These are phyloP conservation scores for Nephelium lappaceum DNA, from an alignment of 345 rosid genomes.

Conservation along the genomic window DNA sequence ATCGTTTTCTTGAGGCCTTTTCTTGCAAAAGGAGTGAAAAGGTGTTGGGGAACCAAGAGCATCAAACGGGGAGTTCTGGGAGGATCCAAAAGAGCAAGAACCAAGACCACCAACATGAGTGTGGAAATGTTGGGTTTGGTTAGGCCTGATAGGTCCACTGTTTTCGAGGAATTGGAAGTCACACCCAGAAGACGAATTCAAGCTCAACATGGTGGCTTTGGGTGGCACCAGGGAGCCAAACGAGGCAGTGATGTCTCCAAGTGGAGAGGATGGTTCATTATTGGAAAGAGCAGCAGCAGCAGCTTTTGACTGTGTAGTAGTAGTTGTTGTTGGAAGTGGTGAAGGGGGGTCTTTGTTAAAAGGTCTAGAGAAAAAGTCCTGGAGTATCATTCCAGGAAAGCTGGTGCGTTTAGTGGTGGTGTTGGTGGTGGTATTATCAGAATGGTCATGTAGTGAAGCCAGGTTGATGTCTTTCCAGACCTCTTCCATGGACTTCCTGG, in stretches of 20 bases:
- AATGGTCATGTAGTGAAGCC: slow-evolving; percentile 21
- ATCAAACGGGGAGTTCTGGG: slow-evolving; percentile 4
- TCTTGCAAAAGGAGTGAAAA: slow-evolving; percentile 14
- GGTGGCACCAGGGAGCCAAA: slow-evolving; percentile 1
- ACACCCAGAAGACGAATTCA: slow-evolving; percentile 30
- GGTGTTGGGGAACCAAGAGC: slow-evolving; percentile 21
- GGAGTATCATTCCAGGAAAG: slow-evolving; percentile 29
- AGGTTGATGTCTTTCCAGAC: slow-evolving; percentile 49
- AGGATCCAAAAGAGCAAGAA: slow-evolving; percentile 8
- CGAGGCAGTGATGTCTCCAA: not conserved
- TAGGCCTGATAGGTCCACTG: not conserved
- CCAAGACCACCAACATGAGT: not conserved
- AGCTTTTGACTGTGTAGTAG: not conserved
- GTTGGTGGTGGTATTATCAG: not conserved
- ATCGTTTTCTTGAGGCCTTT: slow-evolving; percentile 26
- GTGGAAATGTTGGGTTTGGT: slow-evolving; percentile 1
- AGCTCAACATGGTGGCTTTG: slow-evolving; percentile 26
- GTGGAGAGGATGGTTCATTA: not conserved
- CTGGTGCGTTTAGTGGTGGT: not conserved
- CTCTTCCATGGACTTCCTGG: slow-evolving; percentile 46
- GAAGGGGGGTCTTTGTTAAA: slow-evolving; percentile 18
- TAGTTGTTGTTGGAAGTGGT: not conserved
- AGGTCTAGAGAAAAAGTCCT: slow-evolving; percentile 35
- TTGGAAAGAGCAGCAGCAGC: not conserved
- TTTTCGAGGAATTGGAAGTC: slow-evolving; percentile 15